Conservation (phyloP, 225 moss, liverwort and hornwort species). For the Anthoceros angustus region DNA sequence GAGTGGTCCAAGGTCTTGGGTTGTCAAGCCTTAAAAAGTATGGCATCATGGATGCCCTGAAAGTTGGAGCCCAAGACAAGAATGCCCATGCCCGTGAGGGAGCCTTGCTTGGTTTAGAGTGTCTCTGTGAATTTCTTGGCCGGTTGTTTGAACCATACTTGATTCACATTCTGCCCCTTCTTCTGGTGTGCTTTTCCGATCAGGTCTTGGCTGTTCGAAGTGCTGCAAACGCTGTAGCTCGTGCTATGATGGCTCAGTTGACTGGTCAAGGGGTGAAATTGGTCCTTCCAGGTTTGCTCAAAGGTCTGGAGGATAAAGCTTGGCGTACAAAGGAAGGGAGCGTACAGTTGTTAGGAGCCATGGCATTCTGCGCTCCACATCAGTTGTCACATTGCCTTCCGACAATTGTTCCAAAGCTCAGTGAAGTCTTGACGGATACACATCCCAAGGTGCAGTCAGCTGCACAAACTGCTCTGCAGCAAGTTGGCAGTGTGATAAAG, state of each 20-base stretch:
- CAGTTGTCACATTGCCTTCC: slow-evolving; percentile 98
- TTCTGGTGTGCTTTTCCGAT: slow-evolving; percentile 97
- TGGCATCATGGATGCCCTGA: slow-evolving; percentile 70
- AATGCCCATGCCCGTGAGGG: slow-evolving; percentile 89
- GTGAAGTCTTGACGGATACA: slow-evolving; percentile 97
- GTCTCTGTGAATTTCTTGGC: slow-evolving; percentile 96
- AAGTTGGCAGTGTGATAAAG: slow-evolving; percentile 98
- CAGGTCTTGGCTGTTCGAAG: slow-evolving; percentile 97
- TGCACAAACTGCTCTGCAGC: slow-evolving; percentile 96
- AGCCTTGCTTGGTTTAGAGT: slow-evolving; percentile 79
- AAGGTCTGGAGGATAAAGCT: slow-evolving; percentile 97
- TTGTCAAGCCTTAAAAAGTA: slow-evolving; percentile 68
- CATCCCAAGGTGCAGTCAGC: slow-evolving; percentile 99
- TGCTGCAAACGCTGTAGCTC: slow-evolving; percentile 84
- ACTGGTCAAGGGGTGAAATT: slow-evolving; percentile 97
- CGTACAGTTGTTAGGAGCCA: slow-evolving; percentile 90
- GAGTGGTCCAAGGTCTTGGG: slow-evolving; percentile 88
- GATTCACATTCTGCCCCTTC: slow-evolving; percentile 84
- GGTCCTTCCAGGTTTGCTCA: slow-evolving; percentile 88
- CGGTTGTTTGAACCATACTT: slow-evolving; percentile 99
- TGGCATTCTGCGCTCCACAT: slow-evolving; percentile 95
- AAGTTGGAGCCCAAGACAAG: slow-evolving; percentile 77
- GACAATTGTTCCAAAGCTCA: slow-evolving; percentile 95
- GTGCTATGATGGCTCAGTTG: slow-evolving; percentile 97
- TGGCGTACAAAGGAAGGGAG: slow-evolving; percentile 99